Evolutionary conservation across 805 yeast genomes (phyloP).

Genomic region (Kregervanrija delftensis): DNA sequence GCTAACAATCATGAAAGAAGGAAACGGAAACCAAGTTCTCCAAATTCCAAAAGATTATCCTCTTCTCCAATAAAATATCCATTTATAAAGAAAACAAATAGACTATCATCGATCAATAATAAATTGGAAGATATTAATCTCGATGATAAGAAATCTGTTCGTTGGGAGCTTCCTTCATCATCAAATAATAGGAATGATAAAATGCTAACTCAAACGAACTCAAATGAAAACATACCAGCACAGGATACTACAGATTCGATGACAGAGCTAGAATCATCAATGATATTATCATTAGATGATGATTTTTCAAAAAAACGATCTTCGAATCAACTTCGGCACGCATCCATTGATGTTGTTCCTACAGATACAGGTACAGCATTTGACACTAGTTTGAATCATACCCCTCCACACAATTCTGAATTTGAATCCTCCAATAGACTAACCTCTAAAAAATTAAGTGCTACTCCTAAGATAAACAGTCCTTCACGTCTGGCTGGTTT

Average conservation of each 20-base stretch:
- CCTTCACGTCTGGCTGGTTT: conserved; percentile 15
- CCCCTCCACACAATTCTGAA: too few relatives aligned
- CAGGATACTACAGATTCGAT: conserved; percentile 2
- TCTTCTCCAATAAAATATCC: not conserved
- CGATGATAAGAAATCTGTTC: conserved; percentile 2
- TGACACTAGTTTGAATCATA: too few relatives aligned
- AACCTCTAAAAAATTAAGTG: conserved; percentile 10
- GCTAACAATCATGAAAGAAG: not conserved
- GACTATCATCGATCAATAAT: conserved; percentile 10
- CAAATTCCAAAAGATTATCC: too few relatives aligned
- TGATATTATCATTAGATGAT: not conserved
- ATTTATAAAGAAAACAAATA: conserved; percentile 7
- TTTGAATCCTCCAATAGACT: not conserved
- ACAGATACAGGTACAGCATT: too few relatives aligned
- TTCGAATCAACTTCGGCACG: too few relatives aligned
- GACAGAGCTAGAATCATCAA: conserved; percentile 7
- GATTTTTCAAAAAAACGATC: too few relatives aligned
- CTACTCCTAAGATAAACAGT: conserved; percentile 13
- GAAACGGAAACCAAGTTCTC: not conserved
- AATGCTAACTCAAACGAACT: too few relatives aligned
- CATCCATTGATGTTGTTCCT: too few relatives aligned
- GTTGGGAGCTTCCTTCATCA: not conserved
- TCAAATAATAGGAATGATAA: not conserved
- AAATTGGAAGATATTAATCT: conserved; percentile 8
- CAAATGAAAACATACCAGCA: too few relatives aligned